These are phyloP conservation scores for Grifola frondosa DNA, from an alignment of 1,284 basidiomycete genomes.

Conservation along the genomic window DNA sequence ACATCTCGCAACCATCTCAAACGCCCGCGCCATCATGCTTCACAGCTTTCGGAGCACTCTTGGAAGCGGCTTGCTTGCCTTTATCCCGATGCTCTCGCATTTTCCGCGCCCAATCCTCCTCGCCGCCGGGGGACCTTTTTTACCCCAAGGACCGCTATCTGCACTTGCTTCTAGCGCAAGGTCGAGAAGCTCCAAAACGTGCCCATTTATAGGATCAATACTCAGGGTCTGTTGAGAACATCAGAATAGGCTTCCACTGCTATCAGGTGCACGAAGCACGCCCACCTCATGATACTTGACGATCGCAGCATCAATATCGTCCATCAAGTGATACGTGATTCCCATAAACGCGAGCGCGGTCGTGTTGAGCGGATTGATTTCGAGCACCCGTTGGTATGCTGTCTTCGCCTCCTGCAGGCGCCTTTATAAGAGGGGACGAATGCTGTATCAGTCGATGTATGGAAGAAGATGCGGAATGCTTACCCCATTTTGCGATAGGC, in stretches of 20 bases:
- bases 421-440: constrained; percentile 37
- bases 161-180: constrained; percentile 64
- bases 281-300: constrained; percentile 85
- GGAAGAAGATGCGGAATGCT: constrained; percentile 26
- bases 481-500: constrained; percentile 79
- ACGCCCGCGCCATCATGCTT: constrained; percentile 15
- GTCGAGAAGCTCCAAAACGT: constrained; percentile 83
- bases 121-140: constrained; percentile 28
- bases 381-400: constrained; percentile 75
- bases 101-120: constrained; percentile 28
- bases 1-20: constrained; percentile 5
- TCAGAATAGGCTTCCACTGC: not conserved
- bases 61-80: constrained; percentile 21
- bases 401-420: constrained; percentile 67
- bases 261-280: too few relatives aligned
- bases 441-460: not conserved
- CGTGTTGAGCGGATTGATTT: constrained; percentile 77
- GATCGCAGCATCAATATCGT: constrained; percentile 77
- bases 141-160: constrained; percentile 20
- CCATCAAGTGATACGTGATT: constrained; percentile 76
- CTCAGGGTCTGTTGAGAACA: constrained; percentile 64
- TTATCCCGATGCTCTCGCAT: constrained; percentile 33
- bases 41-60: constrained; percentile 3
- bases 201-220: constrained; percentile 83
- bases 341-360: constrained; percentile 83